Base-by-base conservation (phyloP, 139 green algal genomes). In the Chlorella sp. region DNA sequence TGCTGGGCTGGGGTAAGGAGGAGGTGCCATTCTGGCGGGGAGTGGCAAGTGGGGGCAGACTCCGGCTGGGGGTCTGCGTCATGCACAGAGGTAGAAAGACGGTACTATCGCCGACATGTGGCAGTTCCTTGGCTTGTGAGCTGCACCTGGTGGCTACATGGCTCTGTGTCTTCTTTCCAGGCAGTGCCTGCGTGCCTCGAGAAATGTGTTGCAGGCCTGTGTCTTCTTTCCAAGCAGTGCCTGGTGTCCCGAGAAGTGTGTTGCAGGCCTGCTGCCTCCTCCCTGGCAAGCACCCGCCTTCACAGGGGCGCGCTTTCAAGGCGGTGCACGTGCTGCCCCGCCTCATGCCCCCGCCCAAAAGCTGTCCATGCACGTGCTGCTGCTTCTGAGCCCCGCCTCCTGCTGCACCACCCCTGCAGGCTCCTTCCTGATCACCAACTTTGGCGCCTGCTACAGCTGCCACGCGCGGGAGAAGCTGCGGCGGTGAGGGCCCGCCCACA, bases 391-490 rank as follows among this genome's bases (percentile, higher is more conserved):
- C 34, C 36, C 5, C 57, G 76, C 77, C 39, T 32, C 22, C 77
- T n/a, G 77, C 21, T 14, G 37, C 77, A 4, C 28, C 1, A 1
- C 0, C 68, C 84, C 71, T 75, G 69, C 85, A 88, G 85, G 92
- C 28, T 93, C 91, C 81, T 40, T 81, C 34, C 71, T 89, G 16
- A 87, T 89, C 82, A 77, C 18, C 61, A 94, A 94, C 88, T 94
- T 87, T 61, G 75, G 32, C 18, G 91, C 92, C 28, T 94, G 88
- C 42, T 94, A 91, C 77, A 83, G 37, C 21, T 94, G 92, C 85
- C 92, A 94, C 18, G 80, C 91, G 0, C 85, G 92, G 16, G 91
- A 94, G 90, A 92, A 91, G 60, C 68, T 94, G 48, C 64, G 92
- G 11, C 84, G 91, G 87, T 88, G 40, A 48, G 81, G 18, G 37